These are phyloP conservation scores for Hibiscus syriacus DNA, from an alignment of 345 rosid species.

Conservation along the genomic window DNA sequence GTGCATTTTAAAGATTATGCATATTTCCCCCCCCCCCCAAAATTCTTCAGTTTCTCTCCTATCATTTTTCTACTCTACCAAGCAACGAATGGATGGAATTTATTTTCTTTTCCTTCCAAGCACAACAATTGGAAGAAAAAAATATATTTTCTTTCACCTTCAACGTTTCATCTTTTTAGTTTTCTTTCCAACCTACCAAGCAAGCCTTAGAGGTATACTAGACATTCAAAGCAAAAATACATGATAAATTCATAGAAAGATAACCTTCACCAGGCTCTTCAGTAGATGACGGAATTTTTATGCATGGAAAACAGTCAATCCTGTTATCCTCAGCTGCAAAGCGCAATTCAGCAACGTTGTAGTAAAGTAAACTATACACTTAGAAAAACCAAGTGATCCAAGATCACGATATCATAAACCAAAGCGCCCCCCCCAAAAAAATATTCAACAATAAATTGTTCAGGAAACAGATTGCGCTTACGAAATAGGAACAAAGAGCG, in stretches of 20 bases:
- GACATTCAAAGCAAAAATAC: not conserved
- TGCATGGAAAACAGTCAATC: conserved; percentile 88
- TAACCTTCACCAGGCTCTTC: conserved; percentile 62
- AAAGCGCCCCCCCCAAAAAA: not conserved
- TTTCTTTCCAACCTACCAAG: not conserved
- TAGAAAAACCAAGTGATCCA: not conserved
- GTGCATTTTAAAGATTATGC: not conserved
- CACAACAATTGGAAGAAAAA: not conserved
- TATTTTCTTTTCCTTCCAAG: not conserved
- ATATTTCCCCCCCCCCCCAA: too few relatives aligned
- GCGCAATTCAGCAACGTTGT: not conserved
- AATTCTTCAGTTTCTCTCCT: not conserved
- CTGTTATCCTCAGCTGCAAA: conserved; percentile 49
- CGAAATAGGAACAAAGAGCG: not conserved
- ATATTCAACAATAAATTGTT: not conserved
- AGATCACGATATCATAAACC: not conserved
- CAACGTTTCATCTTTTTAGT: not conserved
- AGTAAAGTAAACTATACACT: not conserved
- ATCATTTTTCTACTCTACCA: not conserved
- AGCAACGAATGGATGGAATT: not conserved
- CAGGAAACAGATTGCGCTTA: not conserved
- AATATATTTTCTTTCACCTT: not conserved
- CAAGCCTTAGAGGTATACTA: not conserved
- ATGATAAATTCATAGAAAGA: conserved; percentile 2
- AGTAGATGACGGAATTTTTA: conserved; percentile 43